A percentile compares a stretch with the other conserved stretches of the same genome.
phyloP scores from a whole-genome alignment of 345 rosid genomes.

The Eucalyptus marginata region DNA sequence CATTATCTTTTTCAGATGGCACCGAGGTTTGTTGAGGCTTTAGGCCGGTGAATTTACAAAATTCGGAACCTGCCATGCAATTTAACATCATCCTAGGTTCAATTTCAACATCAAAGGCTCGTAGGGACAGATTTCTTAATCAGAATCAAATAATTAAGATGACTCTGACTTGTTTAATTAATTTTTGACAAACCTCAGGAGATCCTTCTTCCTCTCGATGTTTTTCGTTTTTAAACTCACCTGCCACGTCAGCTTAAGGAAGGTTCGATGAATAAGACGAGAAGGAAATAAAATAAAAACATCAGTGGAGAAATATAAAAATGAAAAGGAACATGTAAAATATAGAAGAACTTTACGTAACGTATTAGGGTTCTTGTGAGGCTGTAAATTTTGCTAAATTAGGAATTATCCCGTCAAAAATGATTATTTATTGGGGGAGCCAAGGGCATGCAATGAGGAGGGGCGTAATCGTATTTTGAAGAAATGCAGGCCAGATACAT shows the following conservation, averaged over 20 bases:
- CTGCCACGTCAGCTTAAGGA: not conserved
- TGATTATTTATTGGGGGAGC: not conserved
- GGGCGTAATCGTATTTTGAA: not conserved
- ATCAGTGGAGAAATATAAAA: not conserved
- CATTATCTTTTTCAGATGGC: not conserved
- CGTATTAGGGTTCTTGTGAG: not conserved
- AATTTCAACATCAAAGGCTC: not conserved
- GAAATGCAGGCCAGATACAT: not conserved
- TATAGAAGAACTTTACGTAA: not conserved
- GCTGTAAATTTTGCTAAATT: not conserved
- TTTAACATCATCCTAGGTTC: not conserved
- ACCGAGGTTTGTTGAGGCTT: not conserved
- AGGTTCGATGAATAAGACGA: not conserved
- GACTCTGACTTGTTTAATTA: not conserved
- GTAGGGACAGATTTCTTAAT: not conserved
- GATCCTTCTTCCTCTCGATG: not conserved
- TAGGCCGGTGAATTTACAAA: not conserved
- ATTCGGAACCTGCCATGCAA: not conserved
- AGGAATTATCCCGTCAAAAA: not conserved
- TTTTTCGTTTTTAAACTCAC: not conserved
- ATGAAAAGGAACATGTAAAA: not conserved
- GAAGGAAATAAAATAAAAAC: not conserved
- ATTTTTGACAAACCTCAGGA: not conserved
- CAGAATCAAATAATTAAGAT: not conserved
- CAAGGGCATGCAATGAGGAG: not conserved